Conservation (phyloP, 768 basidiomycete species). For the Baorangia bicolor region DNA sequence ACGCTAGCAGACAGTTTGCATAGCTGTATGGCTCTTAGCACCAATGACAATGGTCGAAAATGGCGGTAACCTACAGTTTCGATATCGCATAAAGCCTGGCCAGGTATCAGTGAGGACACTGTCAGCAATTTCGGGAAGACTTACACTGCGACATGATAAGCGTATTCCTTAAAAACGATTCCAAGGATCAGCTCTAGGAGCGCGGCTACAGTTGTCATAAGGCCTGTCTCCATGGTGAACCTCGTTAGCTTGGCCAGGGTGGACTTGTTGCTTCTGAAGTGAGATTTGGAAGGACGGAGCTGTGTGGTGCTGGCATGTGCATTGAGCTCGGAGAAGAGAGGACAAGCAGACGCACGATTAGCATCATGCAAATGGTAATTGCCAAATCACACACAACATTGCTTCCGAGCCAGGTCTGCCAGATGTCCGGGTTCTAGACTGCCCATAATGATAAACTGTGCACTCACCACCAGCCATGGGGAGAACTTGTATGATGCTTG, state of each 20-base stretch:
- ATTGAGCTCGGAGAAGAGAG: background rate
- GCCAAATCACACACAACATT: conserved; percentile 16
- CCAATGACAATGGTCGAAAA: background rate
- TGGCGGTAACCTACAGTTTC: conserved; percentile 9
- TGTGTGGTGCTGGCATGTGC: background rate
- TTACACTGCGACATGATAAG: conserved; percentile 21
- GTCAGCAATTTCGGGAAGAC: background rate
- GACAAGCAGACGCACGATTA: conserved; percentile 2
- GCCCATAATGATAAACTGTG: too few species aligned
- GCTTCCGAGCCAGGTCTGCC: conserved; percentile 23
- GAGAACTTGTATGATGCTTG: background rate
- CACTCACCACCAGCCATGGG: conserved; percentile 12
- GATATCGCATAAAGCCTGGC: conserved; percentile 14
- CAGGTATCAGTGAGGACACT: background rate
- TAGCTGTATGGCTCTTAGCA: conserved; percentile 8
- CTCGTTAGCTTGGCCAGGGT: conserved; percentile 13
- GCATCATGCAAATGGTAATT: conserved; percentile 22
- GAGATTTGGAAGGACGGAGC: conserved; percentile 14
- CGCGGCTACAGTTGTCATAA: conserved; percentile 18
- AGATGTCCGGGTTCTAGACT: background rate
- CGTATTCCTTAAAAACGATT: background rate
- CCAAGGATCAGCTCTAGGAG: conserved; percentile 19
- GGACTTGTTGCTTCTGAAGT: conserved; percentile 1
- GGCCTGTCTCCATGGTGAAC: conserved; percentile 26
- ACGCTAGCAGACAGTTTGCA: conserved; percentile 17